Evolutionary conservation across 768 basidiomycete species (phyloP), one percentile per base, ranked within the genome.

Genomic region (Pulveroboletus frians): DNA sequence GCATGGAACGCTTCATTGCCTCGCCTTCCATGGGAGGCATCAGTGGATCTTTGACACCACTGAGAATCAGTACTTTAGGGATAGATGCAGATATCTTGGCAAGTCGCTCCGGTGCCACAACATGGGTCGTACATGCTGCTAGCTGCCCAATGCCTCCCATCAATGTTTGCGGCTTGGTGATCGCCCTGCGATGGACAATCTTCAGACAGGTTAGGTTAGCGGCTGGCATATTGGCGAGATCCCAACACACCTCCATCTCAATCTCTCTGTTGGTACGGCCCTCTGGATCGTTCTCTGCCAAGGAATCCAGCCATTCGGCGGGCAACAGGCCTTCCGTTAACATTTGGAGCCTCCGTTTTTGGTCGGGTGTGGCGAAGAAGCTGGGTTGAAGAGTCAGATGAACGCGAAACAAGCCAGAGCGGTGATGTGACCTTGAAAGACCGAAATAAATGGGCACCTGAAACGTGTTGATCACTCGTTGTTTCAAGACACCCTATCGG

Each of bases 101-200:
- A 17, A 85, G 71, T 5, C 76, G 73, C 0, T 71, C 71, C 0
- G 75, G 65, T 5, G 69, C 59, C 55, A 88, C 80, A 45, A 74
- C 59, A 60, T 91, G 88, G 0, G 82, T 84, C 1, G 86, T 53
- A 0, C 59, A 81, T 1, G 89, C 86, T 13, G 70, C 72, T 79
- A 86, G 81, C 63, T 92, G 91, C 10, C 84, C 88, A 14, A 92
- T 49, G 23, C 77, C 68, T 0, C 89, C 89, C 15, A 77, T 51
- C 44, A 83, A 62, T 3, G 68, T 71, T 55, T 89, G 90, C 3
- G 77, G 79, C 30, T 74, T 76, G 2, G 84, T 81, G 7, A 77
- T 67, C 15, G 80, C 67, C 17, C 83, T 79, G 15, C 60, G 66
- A 35, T 70, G 63, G 55, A 73, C 74, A 3, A 56, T 50, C 84